Conservation (phyloP, 805 yeast genomes). For the Schwanniomyces sp. region DNA sequence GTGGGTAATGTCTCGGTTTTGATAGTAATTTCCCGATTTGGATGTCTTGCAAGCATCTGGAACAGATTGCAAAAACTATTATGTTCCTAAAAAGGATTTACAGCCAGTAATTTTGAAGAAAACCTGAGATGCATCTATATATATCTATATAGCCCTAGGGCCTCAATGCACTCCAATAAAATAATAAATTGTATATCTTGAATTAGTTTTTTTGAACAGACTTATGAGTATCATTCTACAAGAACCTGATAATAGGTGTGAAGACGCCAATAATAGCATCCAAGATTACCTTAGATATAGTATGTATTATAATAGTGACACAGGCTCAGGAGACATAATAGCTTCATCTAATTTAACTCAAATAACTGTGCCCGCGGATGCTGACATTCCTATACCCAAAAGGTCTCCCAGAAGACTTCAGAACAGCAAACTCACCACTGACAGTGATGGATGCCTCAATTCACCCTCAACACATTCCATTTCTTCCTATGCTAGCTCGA, state of each 20-base stretch:
- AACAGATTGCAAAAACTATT: not conserved
- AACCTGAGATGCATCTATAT: not conserved
- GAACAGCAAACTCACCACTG: not conserved
- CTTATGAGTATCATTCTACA: not conserved
- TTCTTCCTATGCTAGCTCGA: not conserved
- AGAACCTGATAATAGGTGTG: not conserved
- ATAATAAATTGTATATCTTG: not conserved
- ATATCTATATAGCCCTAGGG: not conserved
- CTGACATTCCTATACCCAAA: slow-evolving; percentile 1
- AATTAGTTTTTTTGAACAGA: not conserved
- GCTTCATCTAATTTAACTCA: not conserved
- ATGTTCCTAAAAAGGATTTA: not conserved
- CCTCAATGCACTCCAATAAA: not conserved
- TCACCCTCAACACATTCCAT: not conserved
- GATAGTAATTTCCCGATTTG: slow-evolving; percentile 1
- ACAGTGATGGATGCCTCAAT: not conserved
- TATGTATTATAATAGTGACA: not conserved
- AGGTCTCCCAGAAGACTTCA: slow-evolving; percentile 7
- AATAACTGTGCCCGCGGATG: not conserved
- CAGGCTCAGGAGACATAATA: not conserved
- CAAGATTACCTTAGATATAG: not conserved
- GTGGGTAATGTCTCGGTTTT: not conserved
- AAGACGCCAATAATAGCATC: not conserved
- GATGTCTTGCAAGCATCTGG: slow-evolving; percentile 1
- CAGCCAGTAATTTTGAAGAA: not conserved